These are phyloP conservation scores for Oryza meridionalis DNA, from an alignment of 176 grass and related monocot genomes.

Conservation along the genomic window DNA sequence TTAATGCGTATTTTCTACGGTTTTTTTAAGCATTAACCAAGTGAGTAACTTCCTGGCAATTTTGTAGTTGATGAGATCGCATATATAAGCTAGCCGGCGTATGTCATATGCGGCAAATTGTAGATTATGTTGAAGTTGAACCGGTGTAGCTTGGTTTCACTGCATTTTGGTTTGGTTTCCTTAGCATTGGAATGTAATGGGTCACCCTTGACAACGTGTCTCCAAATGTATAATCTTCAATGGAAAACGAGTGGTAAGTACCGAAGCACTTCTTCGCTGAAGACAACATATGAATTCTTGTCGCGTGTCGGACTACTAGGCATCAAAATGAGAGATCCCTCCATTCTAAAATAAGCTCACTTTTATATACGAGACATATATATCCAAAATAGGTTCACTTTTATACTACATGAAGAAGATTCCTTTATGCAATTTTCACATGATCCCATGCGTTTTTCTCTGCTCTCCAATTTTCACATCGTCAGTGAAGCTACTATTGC, in stretches of 20 bases:
- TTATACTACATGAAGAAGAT: no score
- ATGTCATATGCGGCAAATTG: not conserved
- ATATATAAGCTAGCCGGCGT: constrained; percentile 27
- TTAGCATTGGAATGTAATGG: not conserved
- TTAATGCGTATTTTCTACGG: constrained; percentile 10
- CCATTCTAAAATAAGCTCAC: no score
- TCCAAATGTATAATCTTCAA: not conserved
- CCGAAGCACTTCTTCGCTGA: not conserved
- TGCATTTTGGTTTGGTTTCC: not conserved
- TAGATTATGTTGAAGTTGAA: constrained; percentile 10
- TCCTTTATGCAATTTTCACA: not conserved
- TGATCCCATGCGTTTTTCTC: no score
- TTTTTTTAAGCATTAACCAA: constrained; percentile 27
- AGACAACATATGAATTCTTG: not conserved
- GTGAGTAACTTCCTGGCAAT: constrained; percentile 24
- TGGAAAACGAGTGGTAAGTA: not conserved
- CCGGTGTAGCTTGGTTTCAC: not conserved
- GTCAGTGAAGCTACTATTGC: no score
- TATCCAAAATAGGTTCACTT: no score
- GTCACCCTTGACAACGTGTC: not conserved
- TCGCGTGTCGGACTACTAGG: no score
- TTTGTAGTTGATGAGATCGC: constrained; percentile 47
- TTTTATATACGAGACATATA: no score
- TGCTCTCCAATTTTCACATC: no score
- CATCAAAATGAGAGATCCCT: no score